These are phyloP conservation scores for Cyathus striatus DNA, from an alignment of 768 basidiomycete species.

Conservation along the genomic window DNA sequence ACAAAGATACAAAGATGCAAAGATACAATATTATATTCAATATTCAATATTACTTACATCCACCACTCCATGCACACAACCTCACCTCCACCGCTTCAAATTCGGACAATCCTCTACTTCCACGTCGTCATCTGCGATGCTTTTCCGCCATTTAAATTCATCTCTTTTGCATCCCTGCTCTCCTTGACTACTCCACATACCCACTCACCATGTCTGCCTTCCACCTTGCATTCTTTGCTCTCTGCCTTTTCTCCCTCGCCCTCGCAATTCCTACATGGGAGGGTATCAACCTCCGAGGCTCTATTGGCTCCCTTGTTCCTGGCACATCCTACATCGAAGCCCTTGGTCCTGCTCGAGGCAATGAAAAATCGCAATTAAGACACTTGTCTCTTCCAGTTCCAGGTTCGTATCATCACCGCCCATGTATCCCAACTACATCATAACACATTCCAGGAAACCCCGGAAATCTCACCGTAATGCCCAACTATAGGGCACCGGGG, in stretches of 20 bases:
- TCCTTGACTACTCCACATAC: constrained; percentile 8
- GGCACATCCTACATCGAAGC: constrained; percentile 35
- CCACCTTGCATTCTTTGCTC: constrained; percentile 12
- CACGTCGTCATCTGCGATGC: constrained; percentile 19
- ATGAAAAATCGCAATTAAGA: constrained; percentile 19
- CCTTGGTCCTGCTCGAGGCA: constrained; percentile 17
- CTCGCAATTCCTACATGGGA: constrained; percentile 38
- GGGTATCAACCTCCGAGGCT: constrained; percentile 25
- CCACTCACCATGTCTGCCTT: neutral
- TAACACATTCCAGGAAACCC: constrained; percentile 27
- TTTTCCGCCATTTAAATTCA: constrained; percentile 17
- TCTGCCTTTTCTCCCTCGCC: constrained; percentile 16
- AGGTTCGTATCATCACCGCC: constrained; percentile 22
- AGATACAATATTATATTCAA: too few species aligned
- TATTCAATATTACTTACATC: too few species aligned
- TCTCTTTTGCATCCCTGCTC: constrained; percentile 1
- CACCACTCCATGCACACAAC: too few species aligned
- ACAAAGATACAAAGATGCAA: too few species aligned
- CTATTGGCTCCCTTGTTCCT: constrained; percentile 37
- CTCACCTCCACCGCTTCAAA: constrained; percentile 2
- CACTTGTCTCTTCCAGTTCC: constrained; percentile 22
- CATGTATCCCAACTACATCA: too few species aligned
- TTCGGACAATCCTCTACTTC: constrained; percentile 17
- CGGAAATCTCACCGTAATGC: constrained; percentile 42
- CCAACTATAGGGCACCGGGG: constrained; percentile 28